Evolutionary conservation across 2,329 filamentous ascomycete species (phyloP).

Genomic region (Cladosporium velox): DNA sequence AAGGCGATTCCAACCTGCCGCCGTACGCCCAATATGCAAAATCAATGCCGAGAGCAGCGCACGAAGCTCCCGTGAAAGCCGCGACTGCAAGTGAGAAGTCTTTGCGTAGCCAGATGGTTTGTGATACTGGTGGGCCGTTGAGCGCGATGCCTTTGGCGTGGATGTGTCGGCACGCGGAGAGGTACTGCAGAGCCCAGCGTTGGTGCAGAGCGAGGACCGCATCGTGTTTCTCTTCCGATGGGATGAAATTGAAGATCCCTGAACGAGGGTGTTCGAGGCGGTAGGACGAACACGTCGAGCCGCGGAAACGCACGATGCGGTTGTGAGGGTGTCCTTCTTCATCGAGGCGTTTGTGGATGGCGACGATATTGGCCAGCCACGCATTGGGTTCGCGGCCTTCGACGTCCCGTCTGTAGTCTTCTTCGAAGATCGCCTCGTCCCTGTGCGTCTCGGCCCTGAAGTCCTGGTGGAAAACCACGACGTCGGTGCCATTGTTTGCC

Average conservation of each 20-base stretch:
- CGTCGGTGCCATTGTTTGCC: neutral
- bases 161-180: neutral
- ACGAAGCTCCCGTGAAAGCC: neutral
- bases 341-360: neutral
- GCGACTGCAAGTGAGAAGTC: neutral
- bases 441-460: neutral
- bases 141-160: neutral
- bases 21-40: neutral
- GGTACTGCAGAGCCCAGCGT: conserved; percentile 2
- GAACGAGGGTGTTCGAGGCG: neutral
- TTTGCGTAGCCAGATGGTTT: neutral
- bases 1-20: neutral
- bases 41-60: neutral
- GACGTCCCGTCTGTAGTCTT: neutral
- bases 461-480: neutral
- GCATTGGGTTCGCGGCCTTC: neutral
- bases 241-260: neutral
- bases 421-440: neutral
- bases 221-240: neutral
- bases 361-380: neutral
- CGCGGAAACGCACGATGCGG: neutral
- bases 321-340: no score
- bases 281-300: neutral
- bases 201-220: neutral
- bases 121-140: neutral